Percentiles rank a stretch among this genome's conserved stretches.
Evolutionary conservation across 2,329 filamentous ascomycete genomes (phyloP).

Genomic region (Elsinoe ampelina): DNA sequence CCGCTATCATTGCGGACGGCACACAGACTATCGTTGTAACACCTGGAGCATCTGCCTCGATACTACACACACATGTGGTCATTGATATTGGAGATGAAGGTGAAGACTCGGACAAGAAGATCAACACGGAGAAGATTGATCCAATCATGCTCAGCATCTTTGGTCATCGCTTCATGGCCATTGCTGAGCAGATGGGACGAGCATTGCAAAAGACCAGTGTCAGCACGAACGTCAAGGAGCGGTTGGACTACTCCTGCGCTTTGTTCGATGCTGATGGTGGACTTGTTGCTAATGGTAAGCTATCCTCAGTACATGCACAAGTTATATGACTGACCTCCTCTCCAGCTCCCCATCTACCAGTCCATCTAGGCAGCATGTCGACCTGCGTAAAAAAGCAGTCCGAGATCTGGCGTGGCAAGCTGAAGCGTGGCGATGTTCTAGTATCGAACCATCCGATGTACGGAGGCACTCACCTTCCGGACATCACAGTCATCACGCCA

Average conservation of each 20-base stretch:
- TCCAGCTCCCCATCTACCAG: slow-evolving; percentile 61
- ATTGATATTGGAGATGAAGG: slow-evolving; percentile 63
- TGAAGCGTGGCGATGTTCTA: slow-evolving; percentile 71
- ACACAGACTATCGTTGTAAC: slow-evolving; percentile 89
- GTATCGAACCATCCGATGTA: slow-evolving; percentile 79
- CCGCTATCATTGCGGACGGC: slow-evolving; percentile 77
- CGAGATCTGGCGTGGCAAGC: slow-evolving; percentile 67
- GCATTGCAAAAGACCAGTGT: slow-evolving; percentile 72
- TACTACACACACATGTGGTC: slow-evolving; percentile 79
- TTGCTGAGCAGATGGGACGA: slow-evolving; percentile 76
- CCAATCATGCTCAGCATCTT: slow-evolving; percentile 73
- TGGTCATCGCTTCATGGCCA: slow-evolving; percentile 74
- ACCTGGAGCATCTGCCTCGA: slow-evolving; percentile 63
- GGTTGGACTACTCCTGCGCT: slow-evolving; percentile 74
- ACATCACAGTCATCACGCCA: slow-evolving; percentile 73
- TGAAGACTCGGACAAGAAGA: slow-evolving; percentile 38
- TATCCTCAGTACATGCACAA: not conserved
- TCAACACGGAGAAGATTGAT: slow-evolving; percentile 52
- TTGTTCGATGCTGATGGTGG: slow-evolving; percentile 69
- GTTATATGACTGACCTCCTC: not conserved
- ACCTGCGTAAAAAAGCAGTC: slow-evolving; percentile 72
- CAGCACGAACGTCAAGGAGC: slow-evolving; percentile 72
- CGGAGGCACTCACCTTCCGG: slow-evolving; percentile 73
- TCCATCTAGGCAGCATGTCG: slow-evolving; percentile 78
- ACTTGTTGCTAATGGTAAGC: slow-evolving; percentile 57